Conservation (phyloP, 768 basidiomycete genomes). For the Hypsizygus marmoreus region DNA sequence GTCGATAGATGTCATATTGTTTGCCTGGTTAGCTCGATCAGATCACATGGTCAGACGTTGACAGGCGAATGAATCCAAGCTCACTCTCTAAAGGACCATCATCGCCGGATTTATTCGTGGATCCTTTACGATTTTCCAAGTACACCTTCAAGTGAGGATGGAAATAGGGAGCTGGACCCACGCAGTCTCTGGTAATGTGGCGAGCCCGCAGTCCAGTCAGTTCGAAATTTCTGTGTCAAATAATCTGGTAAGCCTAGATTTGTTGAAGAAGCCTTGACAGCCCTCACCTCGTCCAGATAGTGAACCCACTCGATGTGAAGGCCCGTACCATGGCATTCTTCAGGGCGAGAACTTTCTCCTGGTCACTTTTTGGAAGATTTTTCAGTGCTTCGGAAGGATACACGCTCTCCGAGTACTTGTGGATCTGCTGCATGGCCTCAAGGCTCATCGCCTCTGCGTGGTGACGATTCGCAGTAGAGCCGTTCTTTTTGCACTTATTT, state of each 20-base stretch:
- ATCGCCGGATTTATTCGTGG: no score
- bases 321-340: conserved; percentile 18
- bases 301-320: conserved; percentile 9
- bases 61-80: no score
- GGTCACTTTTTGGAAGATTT: not conserved
- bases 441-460: conserved; percentile 25
- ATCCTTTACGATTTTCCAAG: no score
- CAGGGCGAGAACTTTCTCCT: conserved; percentile 8
- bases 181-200: conserved; percentile 3
- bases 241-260: conserved; percentile 3
- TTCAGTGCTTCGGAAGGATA: conserved; percentile 6
- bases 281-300: conserved; percentile 18
- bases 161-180: conserved; percentile 20
- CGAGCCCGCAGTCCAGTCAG: conserved; percentile 13
- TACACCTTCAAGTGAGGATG: conserved; percentile 19
- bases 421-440: conserved; percentile 18
- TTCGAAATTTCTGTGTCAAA: conserved; percentile 2
- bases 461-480: conserved; percentile 9
- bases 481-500: conserved; percentile 21
- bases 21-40: no score
- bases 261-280: no score
- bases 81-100: no score
- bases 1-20: no score
- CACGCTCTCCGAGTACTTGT: conserved; percentile 1
- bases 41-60: no score